Evolutionary conservation across 139 green algal species (phyloP).

Genomic region (Chlamydomonas sp.): DNA sequence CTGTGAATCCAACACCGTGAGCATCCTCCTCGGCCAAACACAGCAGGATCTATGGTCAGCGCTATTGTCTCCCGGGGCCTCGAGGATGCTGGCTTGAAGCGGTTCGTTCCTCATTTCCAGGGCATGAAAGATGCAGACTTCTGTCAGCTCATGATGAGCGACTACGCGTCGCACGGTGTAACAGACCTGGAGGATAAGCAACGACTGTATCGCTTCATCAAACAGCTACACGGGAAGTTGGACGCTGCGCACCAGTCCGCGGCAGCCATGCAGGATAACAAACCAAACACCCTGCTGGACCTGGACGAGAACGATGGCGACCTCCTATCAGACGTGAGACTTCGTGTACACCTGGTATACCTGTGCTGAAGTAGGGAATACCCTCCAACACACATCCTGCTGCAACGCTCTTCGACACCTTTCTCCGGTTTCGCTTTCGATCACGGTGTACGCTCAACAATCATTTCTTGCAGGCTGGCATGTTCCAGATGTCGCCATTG

Average conservation of each 20-base stretch:
- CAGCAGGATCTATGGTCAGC: slow-evolving; percentile 5
- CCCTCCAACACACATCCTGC: background rate
- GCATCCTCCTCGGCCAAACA: background rate
- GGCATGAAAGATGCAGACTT: slow-evolving; percentile 54
- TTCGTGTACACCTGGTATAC: background rate
- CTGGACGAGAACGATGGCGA: slow-evolving; percentile 83
- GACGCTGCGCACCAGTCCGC: background rate
- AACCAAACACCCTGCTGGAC: slow-evolving; percentile 71
- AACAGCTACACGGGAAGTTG: slow-evolving; percentile 18
- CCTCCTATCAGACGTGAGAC: slow-evolving; percentile 54
- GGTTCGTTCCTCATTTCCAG: slow-evolving; percentile 47
- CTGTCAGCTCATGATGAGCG: slow-evolving; percentile 67
- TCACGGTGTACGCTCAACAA: background rate
- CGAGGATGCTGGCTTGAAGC: slow-evolving; percentile 53
- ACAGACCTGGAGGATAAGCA: slow-evolving; percentile 83
- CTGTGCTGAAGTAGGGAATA: background rate
- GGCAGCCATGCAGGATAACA: background rate
- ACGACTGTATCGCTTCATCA: slow-evolving; percentile 78
- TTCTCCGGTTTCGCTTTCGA: background rate
- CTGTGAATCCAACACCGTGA: no score
- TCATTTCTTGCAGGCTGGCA: slow-evolving; percentile 30
- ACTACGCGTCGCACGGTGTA: slow-evolving; percentile 78
- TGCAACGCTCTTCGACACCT: no score
- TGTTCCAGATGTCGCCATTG: slow-evolving; percentile 48
- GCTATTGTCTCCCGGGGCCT: slow-evolving; percentile 24